Base-by-base conservation (phyloP, 2,329 filamentous ascomycete genomes). In the Ophiocordyceps camponoti-saundersi region DNA sequence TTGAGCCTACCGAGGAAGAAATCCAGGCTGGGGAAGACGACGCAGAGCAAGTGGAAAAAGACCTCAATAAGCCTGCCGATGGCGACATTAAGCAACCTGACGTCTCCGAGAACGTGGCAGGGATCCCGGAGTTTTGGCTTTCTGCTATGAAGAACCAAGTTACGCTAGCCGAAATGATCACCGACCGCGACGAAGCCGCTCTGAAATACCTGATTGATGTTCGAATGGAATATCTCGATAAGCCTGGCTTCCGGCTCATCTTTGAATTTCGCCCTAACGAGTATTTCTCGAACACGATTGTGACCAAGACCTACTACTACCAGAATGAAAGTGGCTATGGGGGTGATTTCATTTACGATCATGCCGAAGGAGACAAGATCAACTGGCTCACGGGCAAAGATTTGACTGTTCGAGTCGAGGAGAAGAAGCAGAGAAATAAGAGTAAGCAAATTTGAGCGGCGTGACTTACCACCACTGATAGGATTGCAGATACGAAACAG, bases 401-500 rank as follows among this genome's bases (percentile, higher is more conserved):
- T 61, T 72, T 98, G 57, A 98, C 92, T 43, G 85, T 96, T 54
- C 82, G 86, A 55, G 73, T 96, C 50, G 92, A 98, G 75, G 93
- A 87, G 75, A 98, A 98, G 80, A 98, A 98, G 77, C 92, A 98
- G 72, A 80, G 92, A 53, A 98, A 98, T 72, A 98, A 96, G 80
- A 96, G 92, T 98, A 20, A 44, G 48, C 10, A 40, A 13, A 6
- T 15, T 18, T 5, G 20, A 15, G 13, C 22, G 40, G 20, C 13
- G 13, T 18, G n/a, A n/a, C 16, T 21, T 8, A 42, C 15, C 11
- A 18, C 6, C 23, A 15, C 44, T 45, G 18, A 45, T 34, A 47
- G 32, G 10, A n/a, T 51, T 5, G 20, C 58, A 96, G 92, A 92
- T 73, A 98, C 92, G 56, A 98, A 98, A 75, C 92, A 98, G 67